Percentiles rank a stretch among this genome's conserved stretches.
phyloP scores from a whole-genome alignment of 1,139 yeast species.

The Hemisphaericaspora xylofermentans region DNA sequence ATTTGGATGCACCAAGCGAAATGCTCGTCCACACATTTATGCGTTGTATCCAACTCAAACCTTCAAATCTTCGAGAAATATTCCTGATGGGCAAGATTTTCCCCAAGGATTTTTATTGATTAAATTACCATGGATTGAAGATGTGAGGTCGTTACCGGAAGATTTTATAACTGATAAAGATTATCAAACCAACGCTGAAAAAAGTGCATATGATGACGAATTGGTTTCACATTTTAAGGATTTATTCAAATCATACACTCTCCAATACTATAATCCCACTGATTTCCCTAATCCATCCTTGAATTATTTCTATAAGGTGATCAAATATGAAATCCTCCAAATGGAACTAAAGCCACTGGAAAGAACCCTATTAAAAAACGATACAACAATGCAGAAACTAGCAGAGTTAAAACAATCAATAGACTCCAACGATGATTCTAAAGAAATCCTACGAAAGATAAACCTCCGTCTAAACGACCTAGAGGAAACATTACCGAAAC shows the following conservation, averaged over 20 bases:
- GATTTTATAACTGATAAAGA: constrained; percentile 16
- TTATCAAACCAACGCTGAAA: constrained; percentile 10
- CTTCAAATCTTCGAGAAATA: constrained; percentile 17
- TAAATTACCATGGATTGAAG: constrained; percentile 64
- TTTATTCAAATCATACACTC: constrained; percentile 17
- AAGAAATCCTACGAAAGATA: constrained; percentile 17
- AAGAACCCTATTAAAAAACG: constrained; percentile 17
- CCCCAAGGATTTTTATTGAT: constrained; percentile 66
- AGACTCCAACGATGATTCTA: constrained; percentile 11
- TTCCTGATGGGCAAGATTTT: constrained; percentile 23
- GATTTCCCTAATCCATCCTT: constrained; percentile 67
- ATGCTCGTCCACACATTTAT: constrained; percentile 58
- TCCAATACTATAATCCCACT: constrained; percentile 49
- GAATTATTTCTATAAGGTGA: constrained; percentile 61
- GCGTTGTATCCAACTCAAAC: constrained; percentile 58
- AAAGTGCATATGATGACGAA: constrained; percentile 11
- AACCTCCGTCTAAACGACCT: constrained; percentile 16
- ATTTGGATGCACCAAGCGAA: constrained; percentile 64
- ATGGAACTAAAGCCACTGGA: constrained; percentile 45
- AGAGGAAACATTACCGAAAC: constrained; percentile 14
- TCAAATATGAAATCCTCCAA: constrained; percentile 69
- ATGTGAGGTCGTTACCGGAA: constrained; percentile 52
- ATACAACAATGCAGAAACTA: constrained; percentile 16
- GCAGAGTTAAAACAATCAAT: constrained; percentile 11
- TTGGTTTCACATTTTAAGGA: constrained; percentile 19